A percentile compares a stretch with the other conserved stretches of the same genome.
phyloP scores from a whole-genome alignment of 2,329 filamentous ascomycete genomes.

The Botrytis galanthina region DNA sequence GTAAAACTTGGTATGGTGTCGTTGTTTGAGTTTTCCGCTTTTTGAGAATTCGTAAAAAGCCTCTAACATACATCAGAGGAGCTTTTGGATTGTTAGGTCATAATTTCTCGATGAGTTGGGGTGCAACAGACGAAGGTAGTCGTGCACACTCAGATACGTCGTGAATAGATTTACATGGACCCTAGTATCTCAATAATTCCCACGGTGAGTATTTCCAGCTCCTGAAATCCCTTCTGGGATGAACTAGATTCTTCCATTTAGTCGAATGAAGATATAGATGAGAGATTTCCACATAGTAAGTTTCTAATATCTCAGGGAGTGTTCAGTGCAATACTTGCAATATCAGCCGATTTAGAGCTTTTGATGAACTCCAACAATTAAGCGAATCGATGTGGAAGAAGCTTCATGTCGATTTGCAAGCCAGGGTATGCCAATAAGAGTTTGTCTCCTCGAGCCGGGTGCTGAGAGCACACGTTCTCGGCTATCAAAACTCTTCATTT shows the following conservation, averaged over 20 bases:
- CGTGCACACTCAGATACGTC: not conserved
- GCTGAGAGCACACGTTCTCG: not conserved
- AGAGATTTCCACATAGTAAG: no score
- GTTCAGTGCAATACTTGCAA: not conserved
- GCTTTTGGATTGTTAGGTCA: not conserved
- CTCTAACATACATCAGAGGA: not conserved
- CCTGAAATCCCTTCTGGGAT: accelerated
- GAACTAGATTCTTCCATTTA: not conserved
- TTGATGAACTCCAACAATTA: not conserved
- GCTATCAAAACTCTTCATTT: not conserved
- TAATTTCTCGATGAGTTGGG: not conserved
- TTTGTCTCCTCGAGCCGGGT: not conserved
- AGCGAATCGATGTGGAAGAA: not conserved
- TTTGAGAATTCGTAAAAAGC: not conserved
- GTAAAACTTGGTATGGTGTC: not conserved
- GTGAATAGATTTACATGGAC: not conserved
- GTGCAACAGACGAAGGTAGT: not conserved
- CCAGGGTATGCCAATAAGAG: accelerated
- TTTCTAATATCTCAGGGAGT: not conserved
- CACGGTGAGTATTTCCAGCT: not conserved
- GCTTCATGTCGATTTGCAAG: not conserved
- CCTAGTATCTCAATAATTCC: not conserved
- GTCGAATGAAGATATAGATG: accelerated
- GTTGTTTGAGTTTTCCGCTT: not conserved
- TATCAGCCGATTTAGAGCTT: not conserved